Percentiles rank a stretch among this genome's conserved stretches.
These are phyloP conservation scores for Austroboletus novae-zelandiae DNA, from an alignment of 1,284 basidiomycete genomes.

Conservation along the genomic window DNA sequence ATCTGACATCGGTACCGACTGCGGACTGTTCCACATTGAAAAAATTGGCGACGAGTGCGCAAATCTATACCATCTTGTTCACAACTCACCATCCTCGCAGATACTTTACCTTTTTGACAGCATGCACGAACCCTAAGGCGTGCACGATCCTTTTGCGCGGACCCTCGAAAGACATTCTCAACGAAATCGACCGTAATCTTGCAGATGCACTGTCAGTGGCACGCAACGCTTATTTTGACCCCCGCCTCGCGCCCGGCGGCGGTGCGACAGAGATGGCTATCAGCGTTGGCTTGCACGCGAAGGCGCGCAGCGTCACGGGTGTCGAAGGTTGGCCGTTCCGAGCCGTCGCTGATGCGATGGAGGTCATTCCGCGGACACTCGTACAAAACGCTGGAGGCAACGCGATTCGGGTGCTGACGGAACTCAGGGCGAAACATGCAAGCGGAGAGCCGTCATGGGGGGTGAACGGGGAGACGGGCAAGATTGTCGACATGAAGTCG, in stretches of 20 bases:
- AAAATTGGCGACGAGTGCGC: constrained; percentile 94
- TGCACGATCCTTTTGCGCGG: constrained; percentile 99
- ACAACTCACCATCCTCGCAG: constrained; percentile 38
- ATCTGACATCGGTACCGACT: constrained; percentile 87
- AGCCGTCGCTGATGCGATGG: constrained; percentile 94
- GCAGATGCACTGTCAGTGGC: constrained; percentile 98
- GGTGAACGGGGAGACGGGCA: constrained; percentile 93
- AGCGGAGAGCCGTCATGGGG: constrained; percentile 90
- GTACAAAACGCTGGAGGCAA: constrained; percentile 97
- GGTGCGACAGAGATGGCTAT: constrained; percentile 99
- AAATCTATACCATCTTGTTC: neutral
- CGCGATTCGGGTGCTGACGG: constrained; percentile 89
- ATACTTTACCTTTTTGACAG: constrained; percentile 95
- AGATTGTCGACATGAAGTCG: constrained; percentile 92
- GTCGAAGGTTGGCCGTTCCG: constrained; percentile 90
- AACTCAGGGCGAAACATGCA: constrained; percentile 92
- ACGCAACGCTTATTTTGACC: constrained; percentile 96
- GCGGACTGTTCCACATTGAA: constrained; percentile 94
- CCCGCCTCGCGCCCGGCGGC: constrained; percentile 87
- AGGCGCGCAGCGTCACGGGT: constrained; percentile 76
- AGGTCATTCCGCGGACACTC: constrained; percentile 94
- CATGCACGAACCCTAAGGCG: constrained; percentile 92
- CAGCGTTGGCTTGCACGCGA: constrained; percentile 84
- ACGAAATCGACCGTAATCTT: constrained; percentile 97
- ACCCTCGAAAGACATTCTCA: constrained; percentile 96